Evolutionary conservation across 805 yeast genomes (phyloP).

Genomic region (Phaffomyces thermotolerans): DNA sequence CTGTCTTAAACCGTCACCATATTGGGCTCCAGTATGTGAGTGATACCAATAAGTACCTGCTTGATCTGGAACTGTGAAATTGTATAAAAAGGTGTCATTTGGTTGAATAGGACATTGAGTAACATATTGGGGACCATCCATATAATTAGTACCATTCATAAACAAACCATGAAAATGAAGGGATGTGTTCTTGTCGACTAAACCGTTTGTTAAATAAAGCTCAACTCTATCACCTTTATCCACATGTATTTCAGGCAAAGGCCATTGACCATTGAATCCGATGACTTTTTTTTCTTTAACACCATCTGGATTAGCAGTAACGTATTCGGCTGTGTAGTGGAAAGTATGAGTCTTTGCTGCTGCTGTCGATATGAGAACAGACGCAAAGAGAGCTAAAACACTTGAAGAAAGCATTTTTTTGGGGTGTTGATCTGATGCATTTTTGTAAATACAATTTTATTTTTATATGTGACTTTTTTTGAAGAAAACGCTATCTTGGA

Average conservation of each 20-base stretch:
- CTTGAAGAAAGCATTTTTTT: background rate
- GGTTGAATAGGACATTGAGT: constrained; percentile 77
- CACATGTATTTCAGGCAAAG: constrained; percentile 61
- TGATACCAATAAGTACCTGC: constrained; percentile 84
- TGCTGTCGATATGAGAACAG: constrained; percentile 3
- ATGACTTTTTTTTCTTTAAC: constrained; percentile 45
- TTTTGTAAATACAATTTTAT: no score
- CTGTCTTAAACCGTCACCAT: constrained; percentile 72
- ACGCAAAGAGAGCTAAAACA: background rate
- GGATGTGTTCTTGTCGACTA: constrained; percentile 45
- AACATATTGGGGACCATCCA: constrained; percentile 79
- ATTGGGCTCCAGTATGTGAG: constrained; percentile 70
- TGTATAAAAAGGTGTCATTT: constrained; percentile 58
- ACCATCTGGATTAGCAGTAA: constrained; percentile 63
- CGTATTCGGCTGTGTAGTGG: constrained; percentile 53
- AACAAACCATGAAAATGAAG: constrained; percentile 77
- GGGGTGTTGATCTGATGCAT: background rate
- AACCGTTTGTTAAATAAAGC: constrained; percentile 55
- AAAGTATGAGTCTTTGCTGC: constrained; percentile 41
- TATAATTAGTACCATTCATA: constrained; percentile 50
- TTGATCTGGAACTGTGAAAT: constrained; percentile 61
- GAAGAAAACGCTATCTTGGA: no score
- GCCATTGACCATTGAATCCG: constrained; percentile 68
- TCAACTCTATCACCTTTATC: constrained; percentile 56
- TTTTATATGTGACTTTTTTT: no score